Evolutionary conservation across 352 stramenopile genomes (phyloP).

Genomic region (Globisporangium lucens): DNA sequence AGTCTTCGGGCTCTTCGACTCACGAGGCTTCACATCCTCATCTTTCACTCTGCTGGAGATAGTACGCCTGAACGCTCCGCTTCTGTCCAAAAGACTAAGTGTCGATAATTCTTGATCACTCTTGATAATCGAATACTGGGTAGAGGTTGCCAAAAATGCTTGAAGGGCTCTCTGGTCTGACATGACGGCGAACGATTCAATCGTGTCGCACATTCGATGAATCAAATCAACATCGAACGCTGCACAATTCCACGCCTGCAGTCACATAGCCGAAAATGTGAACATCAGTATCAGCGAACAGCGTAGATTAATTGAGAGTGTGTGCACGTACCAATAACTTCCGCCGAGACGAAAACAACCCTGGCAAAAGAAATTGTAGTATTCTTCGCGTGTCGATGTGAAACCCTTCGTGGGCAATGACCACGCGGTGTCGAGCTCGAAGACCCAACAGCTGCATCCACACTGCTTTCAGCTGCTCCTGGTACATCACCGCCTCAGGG

Average conservation of each 20-base stretch:
- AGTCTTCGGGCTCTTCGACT: slow-evolving; percentile 8
- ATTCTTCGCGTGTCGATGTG: slow-evolving; percentile 45
- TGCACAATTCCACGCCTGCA: slow-evolving; percentile 66
- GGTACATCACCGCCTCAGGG: slow-evolving; percentile 14
- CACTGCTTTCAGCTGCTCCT: slow-evolving; percentile 29
- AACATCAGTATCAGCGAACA: slow-evolving; percentile 1
- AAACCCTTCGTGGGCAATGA: slow-evolving; percentile 40
- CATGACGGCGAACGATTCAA: slow-evolving; percentile 36
- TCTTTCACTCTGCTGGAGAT: slow-evolving; percentile 27
- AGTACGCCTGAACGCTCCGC: slow-evolving; percentile 24
- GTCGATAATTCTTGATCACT: slow-evolving; percentile 35
- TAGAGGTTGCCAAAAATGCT: slow-evolving; percentile 33
- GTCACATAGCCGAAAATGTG: not conserved
- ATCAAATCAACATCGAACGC: slow-evolving; percentile 46
- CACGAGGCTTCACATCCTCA: slow-evolving; percentile 1
- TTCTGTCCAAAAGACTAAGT: slow-evolving; percentile 35
- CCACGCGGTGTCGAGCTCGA: slow-evolving; percentile 58
- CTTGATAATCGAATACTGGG: slow-evolving; percentile 32
- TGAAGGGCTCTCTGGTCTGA: slow-evolving; percentile 21
- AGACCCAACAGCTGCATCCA: slow-evolving; percentile 56
- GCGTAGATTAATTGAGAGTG: not conserved
- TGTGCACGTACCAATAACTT: slow-evolving; percentile 65
- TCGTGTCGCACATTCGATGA: slow-evolving; percentile 32
- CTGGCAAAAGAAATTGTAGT: slow-evolving; percentile 67
- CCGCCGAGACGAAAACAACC: slow-evolving; percentile 60